A percentile compares a stretch with the other conserved stretches of the same genome.
Evolutionary conservation across 257 asterid species (phyloP).

Genomic region (Nyctanthes arbortristis): DNA sequence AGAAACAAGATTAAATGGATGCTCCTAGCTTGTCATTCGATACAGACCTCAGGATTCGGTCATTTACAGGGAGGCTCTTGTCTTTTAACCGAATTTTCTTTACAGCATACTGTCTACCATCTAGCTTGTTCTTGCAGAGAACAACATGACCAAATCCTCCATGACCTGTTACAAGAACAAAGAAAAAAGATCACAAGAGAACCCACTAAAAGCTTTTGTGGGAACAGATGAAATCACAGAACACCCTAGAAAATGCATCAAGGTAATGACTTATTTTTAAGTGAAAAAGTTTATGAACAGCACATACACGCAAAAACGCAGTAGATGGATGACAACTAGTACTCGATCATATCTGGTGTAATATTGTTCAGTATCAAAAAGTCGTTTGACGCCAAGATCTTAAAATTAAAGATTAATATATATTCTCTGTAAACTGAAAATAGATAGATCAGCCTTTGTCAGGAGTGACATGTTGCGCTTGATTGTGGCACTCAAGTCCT

Average conservation of each 20-base stretch:
- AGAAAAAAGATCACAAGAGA: not conserved
- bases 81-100: constrained; percentile 93
- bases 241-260: constrained; percentile 20
- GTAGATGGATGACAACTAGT: constrained; percentile 5
- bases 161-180: constrained; percentile 59
- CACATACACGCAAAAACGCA: constrained; percentile 6
- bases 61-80: constrained; percentile 78
- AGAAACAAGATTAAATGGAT: not conserved
- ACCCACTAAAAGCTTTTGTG: not conserved
- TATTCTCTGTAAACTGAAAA: not conserved
- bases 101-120: constrained; percentile 96
- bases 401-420: not conserved
- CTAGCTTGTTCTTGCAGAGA: constrained; percentile 94
- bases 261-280: not conserved
- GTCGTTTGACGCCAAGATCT: not conserved
- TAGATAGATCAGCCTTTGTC: not conserved
- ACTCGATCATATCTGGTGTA: constrained; percentile 12
- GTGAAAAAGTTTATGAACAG: not conserved
- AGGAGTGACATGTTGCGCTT: not conserved
- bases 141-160: constrained; percentile 99
- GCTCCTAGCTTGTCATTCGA: constrained; percentile 12
- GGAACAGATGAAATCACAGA: constrained; percentile 2
- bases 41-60: constrained; percentile 82
- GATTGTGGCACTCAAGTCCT: not conserved
- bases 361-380: not conserved